Base-by-base conservation (phyloP, 108 stramenopile genomes). In the Fragilariopsis cylindrus region DNA sequence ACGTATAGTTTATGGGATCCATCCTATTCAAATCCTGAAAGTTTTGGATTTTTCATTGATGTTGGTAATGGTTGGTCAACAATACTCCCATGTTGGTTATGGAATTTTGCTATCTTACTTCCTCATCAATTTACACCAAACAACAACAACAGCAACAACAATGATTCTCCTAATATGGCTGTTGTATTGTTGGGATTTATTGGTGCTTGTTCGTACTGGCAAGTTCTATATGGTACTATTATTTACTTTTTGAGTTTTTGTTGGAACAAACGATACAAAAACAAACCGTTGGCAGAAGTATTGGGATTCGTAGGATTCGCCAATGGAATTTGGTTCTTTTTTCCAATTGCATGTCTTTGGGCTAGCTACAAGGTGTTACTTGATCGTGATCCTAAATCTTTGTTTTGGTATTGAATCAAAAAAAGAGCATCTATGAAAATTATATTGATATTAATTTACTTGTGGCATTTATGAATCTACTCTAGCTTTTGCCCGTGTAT, bases 1-100 rank as follows among this genome's bases (percentile, higher is more conserved):
- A 94, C 92, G 13, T 91, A 94, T 60, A 69, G 87, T 21, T 66
- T 94, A 4, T 94, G 87, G 68, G 90, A 94, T 80, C 92, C 92
- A 13, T 87, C 86, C 11, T 94, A 94, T 79, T 88, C 88, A 49
- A 94, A 94, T 82, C 75, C 86, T 12, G 92, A 94, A 80, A 82
- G 85, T 11, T 94, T 90, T 75, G 92, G 92, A 56, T 94, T 94
- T 66, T 94, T 94, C 74, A 90, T 94, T 48, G 92, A 94, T 75
- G 83, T 91, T 70, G 92, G 92, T 40, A 94, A 94, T 74, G 92
- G 92, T 2, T 80, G 85, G 82, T 83, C 88, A 5, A 94, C 92
- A 30, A 88, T 94, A 40, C 81, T 81, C 44, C 90, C 92, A 13
- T 88, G 87, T 48, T 41, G 91, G 46, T 72, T 90, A 56, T 80